Evolutionary conservation across 352 stramenopile species (phyloP), one percentile per base, ranked within the genome.

Genomic region (Pythium apleroticum): DNA sequence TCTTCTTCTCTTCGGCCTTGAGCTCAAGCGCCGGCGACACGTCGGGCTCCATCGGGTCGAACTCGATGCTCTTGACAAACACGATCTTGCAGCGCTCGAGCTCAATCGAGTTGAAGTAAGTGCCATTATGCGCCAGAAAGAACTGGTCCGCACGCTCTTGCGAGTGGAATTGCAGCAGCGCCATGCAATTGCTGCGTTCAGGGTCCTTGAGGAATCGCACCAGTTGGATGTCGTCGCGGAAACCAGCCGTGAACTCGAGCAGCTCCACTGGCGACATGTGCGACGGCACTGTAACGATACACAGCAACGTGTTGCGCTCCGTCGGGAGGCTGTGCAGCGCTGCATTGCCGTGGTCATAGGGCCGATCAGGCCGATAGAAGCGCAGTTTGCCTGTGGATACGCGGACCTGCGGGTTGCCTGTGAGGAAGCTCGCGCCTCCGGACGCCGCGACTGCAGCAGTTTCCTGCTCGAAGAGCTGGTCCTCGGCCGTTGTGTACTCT

Each of bases 21-120:
- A 50, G 53, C 14, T 68, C 48, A 25, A 52, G 60, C 12, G 49
- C 31, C 19, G 61, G 57, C 24, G 67, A 64, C n/a, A 52, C 33
- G 37, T 74, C 62, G 0, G 57, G 57, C 53, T 71, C 65, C 17
- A 86, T 63, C 0, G 73, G 52, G 67, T 94, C 86, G 63, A 97
- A 97, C 73, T 90, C 84, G 56, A 97, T 93, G 57, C 78, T 89
- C 55, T 82, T 74, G 45, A 97, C 89, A 69, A 97, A 97, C 50
- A 96, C 89, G 66, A 97, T 90, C 53, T 92, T 90, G 73, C 89
- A 97, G 9, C 81, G 79, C 60, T 96, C 86, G 41, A 88, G 86
- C 75, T 97, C 89, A 46, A 97, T 95, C 57, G 90, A 97, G 71
- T 95, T 97, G 69, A 97, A 97, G 60, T 92, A 95, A 30, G 82